phyloP scores from a whole-genome alignment of 441 rosid species.

The Populus hybrid region DNA sequence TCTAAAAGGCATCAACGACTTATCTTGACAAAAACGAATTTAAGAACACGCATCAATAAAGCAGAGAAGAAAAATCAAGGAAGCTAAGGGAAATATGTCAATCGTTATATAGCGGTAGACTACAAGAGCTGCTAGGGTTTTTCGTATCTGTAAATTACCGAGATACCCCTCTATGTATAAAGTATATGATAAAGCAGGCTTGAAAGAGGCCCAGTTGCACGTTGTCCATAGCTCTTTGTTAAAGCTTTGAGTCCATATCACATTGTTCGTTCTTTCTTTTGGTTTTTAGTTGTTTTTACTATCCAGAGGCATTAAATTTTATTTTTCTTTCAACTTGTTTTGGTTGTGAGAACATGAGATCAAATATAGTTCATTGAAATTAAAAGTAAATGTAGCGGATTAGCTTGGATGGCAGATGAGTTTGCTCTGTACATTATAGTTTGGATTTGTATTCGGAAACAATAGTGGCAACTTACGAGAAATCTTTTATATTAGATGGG shows the following conservation, averaged over 20 bases:
- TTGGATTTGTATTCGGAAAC: too few species aligned
- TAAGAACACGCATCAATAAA: not conserved
- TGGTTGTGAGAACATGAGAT: not conserved
- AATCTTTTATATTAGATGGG: too few species aligned
- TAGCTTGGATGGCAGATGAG: too few species aligned
- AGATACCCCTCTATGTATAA: not conserved
- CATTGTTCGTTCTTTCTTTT: not conserved
- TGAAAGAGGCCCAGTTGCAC: not conserved
- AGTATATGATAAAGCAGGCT: not conserved
- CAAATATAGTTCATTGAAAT: too few species aligned
- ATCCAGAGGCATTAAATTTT: not conserved
- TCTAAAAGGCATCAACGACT: slow-evolving; percentile 24
- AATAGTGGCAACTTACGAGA: too few species aligned
- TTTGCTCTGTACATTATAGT: too few species aligned
- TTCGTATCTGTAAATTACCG: not conserved
- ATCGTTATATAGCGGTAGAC: not conserved
- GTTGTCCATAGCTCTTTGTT: not conserved
- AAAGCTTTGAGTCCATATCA: not conserved
- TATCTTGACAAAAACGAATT: not conserved
- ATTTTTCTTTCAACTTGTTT: too few species aligned
- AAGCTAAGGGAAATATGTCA: not conserved
- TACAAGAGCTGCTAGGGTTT: not conserved
- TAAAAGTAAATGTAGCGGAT: too few species aligned
- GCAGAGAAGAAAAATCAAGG: not conserved
- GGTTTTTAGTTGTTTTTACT: not conserved